Percentiles rank a stretch among this genome's conserved stretches.
phyloP scores from a whole-genome alignment of 768 basidiomycete genomes.

The Lyophyllum semitale region DNA sequence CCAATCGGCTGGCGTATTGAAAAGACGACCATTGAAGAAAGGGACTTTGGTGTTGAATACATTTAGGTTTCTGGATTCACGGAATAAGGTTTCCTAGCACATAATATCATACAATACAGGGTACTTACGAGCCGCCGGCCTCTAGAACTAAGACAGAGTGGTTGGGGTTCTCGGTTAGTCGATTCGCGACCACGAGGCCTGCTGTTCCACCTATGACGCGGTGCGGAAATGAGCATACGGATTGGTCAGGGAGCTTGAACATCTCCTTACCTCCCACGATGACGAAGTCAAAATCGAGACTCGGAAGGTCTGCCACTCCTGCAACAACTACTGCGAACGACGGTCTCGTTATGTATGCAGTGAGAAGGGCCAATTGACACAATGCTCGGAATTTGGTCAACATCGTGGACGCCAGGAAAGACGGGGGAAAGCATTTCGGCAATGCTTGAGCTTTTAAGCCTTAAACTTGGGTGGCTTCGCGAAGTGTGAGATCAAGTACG shows the following conservation, averaged over 20 bases:
- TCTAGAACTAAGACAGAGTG: conserved; percentile 20
- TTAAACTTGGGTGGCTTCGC: neutral
- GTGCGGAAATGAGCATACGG: too few relatives aligned
- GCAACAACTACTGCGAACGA: conserved; percentile 8
- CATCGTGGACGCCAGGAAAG: neutral
- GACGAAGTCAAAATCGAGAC: conserved; percentile 22
- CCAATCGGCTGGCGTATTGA: conserved; percentile 20
- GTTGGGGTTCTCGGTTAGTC: conserved; percentile 17
- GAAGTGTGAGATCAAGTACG: neutral
- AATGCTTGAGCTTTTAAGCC: neutral
- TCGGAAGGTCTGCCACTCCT: conserved; percentile 10
- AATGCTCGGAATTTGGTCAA: neutral
- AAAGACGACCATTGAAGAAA: conserved; percentile 18
- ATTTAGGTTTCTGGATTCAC: conserved; percentile 3
- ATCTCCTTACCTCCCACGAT: conserved; percentile 23
- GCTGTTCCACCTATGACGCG: conserved; percentile 20
- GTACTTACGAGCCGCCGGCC: conserved; percentile 21
- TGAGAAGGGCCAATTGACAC: neutral
- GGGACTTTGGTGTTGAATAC: conserved; percentile 18
- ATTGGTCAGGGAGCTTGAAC: neutral
- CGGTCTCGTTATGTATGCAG: neutral
- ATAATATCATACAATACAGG: neutral
- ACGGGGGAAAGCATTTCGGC: neutral
- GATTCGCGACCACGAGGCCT: conserved; percentile 21
- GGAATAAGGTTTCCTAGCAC: neutral